Base-by-base conservation (phyloP, 2,329 filamentous ascomycete species). In the Pseudogymnoascus sp. region DNA sequence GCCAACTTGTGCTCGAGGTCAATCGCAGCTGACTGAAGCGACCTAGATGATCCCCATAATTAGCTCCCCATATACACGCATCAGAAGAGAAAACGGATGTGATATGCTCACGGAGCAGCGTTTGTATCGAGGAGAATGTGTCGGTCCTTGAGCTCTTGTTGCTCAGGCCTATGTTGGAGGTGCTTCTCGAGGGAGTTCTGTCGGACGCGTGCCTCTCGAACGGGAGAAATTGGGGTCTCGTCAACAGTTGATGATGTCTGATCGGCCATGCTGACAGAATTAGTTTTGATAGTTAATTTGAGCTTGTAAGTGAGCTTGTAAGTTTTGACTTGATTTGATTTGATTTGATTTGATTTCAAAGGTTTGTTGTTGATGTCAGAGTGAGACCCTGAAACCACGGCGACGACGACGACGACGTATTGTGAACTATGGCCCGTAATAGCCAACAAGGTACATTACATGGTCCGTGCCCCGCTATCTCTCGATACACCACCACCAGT, bases 171-270 rank as follows among this genome's bases (percentile, higher is more conserved):
- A 69, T 86, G 84, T 73, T 86, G 83, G 62, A 91, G 80, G 71
- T 90, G 85, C 70, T 86, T 85, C 75, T 90, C 87, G 11, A 92
- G 80, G 3, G 88, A 91, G 78, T 90, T 86, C 73, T 83, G 84
- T 69, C 84, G 81, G 44, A 73, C 77, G 23, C 76, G 72, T 61
- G 73, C 69, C 61, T 80, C 77, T 47, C 79, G 79, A 67, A 79
- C 77, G 65, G 82, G 82, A 44, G 79, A 82, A 75, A 88, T 83
- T 67, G 83, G 78, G 12, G 80, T 81, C 67, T 84, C 77, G 72
- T 88, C 85, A 67, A 87, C 73, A 40, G 68, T 59, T 18, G 50
- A 37, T 56, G 50, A 56, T 21, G 50, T 56, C 16, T 56, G 59
- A 35, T 38, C 59, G 50, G 50, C n/a, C 50, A 56, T 56, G 16